These are phyloP conservation scores for Ophiocordyceps polyrhachis-furcata DNA, from an alignment of 2,329 filamentous ascomycete species.

Conservation along the genomic window DNA sequence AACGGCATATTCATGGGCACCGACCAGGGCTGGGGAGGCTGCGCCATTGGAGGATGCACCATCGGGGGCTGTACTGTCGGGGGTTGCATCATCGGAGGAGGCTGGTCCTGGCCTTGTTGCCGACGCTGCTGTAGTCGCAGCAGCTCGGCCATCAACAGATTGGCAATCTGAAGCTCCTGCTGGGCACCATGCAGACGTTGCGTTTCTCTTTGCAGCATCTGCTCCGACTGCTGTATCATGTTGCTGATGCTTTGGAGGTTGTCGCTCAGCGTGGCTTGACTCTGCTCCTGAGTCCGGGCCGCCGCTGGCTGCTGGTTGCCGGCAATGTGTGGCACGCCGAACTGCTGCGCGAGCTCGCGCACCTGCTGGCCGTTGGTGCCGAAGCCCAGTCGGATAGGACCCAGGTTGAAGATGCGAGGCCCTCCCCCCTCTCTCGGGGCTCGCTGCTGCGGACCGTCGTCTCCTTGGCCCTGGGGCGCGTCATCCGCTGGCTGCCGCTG, in stretches of 20 bases:
- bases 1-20: conserved; percentile 1
- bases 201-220: conserved; percentile 50
- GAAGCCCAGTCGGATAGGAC: conserved; percentile 57
- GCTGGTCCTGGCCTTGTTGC: conserved; percentile 14
- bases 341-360: conserved; percentile 45
- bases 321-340: conserved; percentile 25
- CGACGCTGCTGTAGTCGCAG: conserved; percentile 40
- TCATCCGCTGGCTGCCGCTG: conserved; percentile 3
- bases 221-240: conserved; percentile 48
- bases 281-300: conserved; percentile 5
- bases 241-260: conserved; percentile 29
- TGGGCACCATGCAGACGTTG: conserved; percentile 41
- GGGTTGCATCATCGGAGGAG: conserved; percentile 2
- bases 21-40: conserved; percentile 2
- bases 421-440: conserved; percentile 12
- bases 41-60: conserved; percentile 6
- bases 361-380: conserved; percentile 52
- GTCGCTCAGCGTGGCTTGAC: conserved; percentile 8
- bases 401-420: conserved; percentile 50
- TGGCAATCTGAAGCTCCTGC: conserved; percentile 50
- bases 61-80: too few species aligned
- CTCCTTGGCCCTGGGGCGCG: conserved; percentile 2
- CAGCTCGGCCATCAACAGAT: conserved; percentile 48
- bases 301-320: conserved; percentile 8
- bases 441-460: conserved; percentile 6